Percentiles rank a stretch among this genome's conserved stretches.
Evolutionary conservation across 1,139 yeast genomes (phyloP).

Genomic region (Sugiyamaella castrensis): DNA sequence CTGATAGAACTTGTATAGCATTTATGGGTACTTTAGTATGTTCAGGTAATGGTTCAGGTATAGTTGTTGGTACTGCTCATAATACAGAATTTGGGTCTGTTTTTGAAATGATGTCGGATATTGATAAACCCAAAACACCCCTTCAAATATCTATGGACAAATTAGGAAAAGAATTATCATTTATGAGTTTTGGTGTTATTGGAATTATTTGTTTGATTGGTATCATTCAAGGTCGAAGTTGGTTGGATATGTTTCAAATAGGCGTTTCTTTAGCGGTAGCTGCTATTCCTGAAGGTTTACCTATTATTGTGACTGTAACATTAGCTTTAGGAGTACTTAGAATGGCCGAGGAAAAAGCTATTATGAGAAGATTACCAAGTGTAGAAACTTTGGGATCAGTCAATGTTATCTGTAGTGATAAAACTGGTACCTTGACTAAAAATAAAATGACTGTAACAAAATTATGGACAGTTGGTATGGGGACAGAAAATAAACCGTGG

Average conservation of each 20-base stretch:
- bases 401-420: slow-evolving; percentile 91
- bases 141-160: slow-evolving; percentile 92
- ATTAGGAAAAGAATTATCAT: slow-evolving; percentile 82
- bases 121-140: slow-evolving; percentile 95
- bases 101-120: slow-evolving; percentile 88
- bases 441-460: slow-evolving; percentile 92
- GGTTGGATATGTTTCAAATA: slow-evolving; percentile 97
- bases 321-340: slow-evolving; percentile 90
- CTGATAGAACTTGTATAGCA: slow-evolving; percentile 72
- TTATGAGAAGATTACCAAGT: slow-evolving; percentile 87
- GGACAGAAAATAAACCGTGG: slow-evolving; percentile 30
- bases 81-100: slow-evolving; percentile 88
- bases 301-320: slow-evolving; percentile 94
- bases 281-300: slow-evolving; percentile 96
- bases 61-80: slow-evolving; percentile 86
- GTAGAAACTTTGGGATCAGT: slow-evolving; percentile 96
- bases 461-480: slow-evolving; percentile 76
- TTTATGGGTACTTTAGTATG: slow-evolving; percentile 95
- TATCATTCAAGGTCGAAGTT: slow-evolving; percentile 80
- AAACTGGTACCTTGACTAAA: slow-evolving; percentile 92
- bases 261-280: slow-evolving; percentile 97
- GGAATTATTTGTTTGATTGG: slow-evolving; percentile 87
- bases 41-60: slow-evolving; percentile 89
- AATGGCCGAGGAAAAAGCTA: slow-evolving; percentile 92
- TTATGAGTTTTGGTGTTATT: slow-evolving; percentile 78